These are phyloP conservation scores for Ustilago sp. DNA, from an alignment of 1,284 basidiomycete genomes.

Conservation along the genomic window DNA sequence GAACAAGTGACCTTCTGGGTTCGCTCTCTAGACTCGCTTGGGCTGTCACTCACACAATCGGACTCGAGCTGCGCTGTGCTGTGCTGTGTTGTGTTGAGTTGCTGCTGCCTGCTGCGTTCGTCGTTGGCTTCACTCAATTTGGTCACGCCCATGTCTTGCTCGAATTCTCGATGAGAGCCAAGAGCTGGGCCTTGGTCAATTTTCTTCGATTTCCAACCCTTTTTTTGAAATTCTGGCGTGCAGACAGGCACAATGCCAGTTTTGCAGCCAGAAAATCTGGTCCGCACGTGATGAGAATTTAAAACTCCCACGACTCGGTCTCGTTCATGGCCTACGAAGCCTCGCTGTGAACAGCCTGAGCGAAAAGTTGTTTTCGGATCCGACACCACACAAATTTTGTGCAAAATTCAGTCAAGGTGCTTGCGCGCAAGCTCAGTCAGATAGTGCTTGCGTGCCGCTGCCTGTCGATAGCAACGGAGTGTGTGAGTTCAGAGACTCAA, in stretches of 20 bases:
- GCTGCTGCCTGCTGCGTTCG: not conserved
- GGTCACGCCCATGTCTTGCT: not conserved
- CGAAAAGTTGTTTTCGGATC: not conserved
- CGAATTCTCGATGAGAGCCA: slow-evolving; percentile 1
- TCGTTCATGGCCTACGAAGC: not conserved
- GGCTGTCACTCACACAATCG: slow-evolving; percentile 1
- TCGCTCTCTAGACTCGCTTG: slow-evolving; percentile 16
- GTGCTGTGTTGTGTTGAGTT: too few species aligned
- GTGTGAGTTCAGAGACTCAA: not conserved
- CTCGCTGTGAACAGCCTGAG: not conserved
- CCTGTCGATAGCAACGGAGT: not conserved
- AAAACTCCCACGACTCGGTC: slow-evolving; percentile 1
- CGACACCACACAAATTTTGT: not conserved
- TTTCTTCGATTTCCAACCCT: not conserved
- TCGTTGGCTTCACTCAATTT: not conserved
- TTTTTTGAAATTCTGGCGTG: not conserved
- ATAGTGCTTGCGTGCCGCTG: not conserved
- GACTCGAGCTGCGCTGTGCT: not conserved
- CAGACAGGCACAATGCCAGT: not conserved
- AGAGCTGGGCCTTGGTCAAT: not conserved
- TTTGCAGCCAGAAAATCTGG: not conserved
- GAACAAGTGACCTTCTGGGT: slow-evolving; percentile 22
- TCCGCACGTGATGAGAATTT: not conserved
- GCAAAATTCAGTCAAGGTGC: not conserved
- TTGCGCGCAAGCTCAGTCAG: slow-evolving; percentile 5